Base-by-base conservation (phyloP, 495 filamentous ascomycete genomes). In the Cairneyella variabilis region DNA sequence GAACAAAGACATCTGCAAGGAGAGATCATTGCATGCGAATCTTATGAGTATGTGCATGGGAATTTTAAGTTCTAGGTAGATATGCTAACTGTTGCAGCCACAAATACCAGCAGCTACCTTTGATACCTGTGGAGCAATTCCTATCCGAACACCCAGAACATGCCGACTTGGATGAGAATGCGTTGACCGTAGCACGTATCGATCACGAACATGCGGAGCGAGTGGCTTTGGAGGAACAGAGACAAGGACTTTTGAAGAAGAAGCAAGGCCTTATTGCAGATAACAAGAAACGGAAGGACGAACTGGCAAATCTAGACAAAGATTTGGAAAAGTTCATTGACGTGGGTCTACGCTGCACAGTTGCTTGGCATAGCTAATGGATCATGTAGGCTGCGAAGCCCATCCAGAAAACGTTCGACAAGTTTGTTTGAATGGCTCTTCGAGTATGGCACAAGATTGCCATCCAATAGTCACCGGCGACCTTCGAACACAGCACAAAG, bases 261-360 rank as follows among this genome's bases (percentile, higher is more conserved):
- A 98, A 98, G 64, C 90, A 95, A 66, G 85, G 83, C 44, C 74
- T 98, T 50, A 95, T 95, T 50, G 85, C 88, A 5, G 91, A 97
- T 62, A 97, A 96, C 62, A 95, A 96, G 74, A 95, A 90, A 71
- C 77, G 91, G 45, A 92, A 93, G 67, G 91, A 97, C 49, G 90
- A 98, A 64, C 71, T 98, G 22, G 88, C 84, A 28, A 95, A 83
- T 57, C 73, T 97, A 30, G 91, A 96, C 61, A 83, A 87, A 69
- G 87, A 95, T 65, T 71, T 96, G 58, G 91, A 96, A 71, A 88
- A 89, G 62, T 96, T 95, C 62, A 89, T 96, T 58, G 89, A 91
- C 64, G 83, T 78, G 56, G 48, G 76, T 68, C 14, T 34, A 12
- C 5, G n/a, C 45, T 18, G 18, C 11, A 6, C 16, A 34, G 46